Base-by-base conservation (phyloP, 306 rosid genomes). In the Dalbergia oliveri region DNA sequence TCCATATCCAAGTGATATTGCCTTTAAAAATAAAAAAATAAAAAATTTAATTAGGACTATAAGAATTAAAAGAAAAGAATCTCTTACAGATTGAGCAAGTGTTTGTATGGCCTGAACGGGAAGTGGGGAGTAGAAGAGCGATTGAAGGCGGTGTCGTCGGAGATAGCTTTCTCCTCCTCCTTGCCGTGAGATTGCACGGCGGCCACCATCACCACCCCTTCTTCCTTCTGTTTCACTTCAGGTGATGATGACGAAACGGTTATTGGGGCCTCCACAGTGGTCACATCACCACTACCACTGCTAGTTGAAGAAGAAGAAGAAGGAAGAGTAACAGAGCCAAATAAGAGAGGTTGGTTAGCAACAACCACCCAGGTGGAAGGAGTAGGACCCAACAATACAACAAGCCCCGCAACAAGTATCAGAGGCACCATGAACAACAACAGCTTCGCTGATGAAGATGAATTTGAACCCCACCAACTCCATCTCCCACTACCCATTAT, bases 381-480 rank as follows among this genome's bases (percentile, higher is more conserved):
- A 9, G 41, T 79, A 6, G 95, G 94, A 83, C 93, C 91, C 75
- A 84, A 61, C 16, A 91, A 2, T 57, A 84, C 85, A 75, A 91
- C 33, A 69, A 93, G 66, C 78, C 89, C 97, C 16, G 89, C 87
- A 81, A 91, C 21, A 4, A 87, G 49, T 5, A 87, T 14, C 15
- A 95, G 80, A 10, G 97, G 92, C 57, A 91, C 62, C 50, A 91
- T 64, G 19, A 82, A 79, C 75, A 89, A 62, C 75, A 91, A 75
- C 45, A 87, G 83, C 4, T 85, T 87, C 15, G 73, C 51, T 8
- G 89, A 83, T 0, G 89, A 78, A 66, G 79, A 57, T 13, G 60
- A 21, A 13, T 79, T 33, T 6, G 82, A 67, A 43, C 53, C 47
- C 47, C 81, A 15, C 73, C 85, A 85, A 7, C 14, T 68, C 63